A percentile compares a stretch with the other conserved stretches of the same genome.
Conservation (phyloP, 495 filamentous ascomycete species). For the Jackrogersella multiformis region DNA sequence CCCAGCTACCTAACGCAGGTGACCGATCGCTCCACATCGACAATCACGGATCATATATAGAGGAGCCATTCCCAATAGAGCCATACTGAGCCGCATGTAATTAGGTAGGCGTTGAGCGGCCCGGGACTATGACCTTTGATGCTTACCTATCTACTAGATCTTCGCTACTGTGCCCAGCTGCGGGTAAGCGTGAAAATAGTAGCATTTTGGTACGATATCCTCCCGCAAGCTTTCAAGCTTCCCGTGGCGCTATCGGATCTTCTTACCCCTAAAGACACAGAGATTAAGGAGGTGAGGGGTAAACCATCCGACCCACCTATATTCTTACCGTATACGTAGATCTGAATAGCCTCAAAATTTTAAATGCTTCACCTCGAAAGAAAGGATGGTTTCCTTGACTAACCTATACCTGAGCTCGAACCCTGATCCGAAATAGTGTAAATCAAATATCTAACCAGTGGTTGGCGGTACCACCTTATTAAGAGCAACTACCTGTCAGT, state of each 20-base stretch:
- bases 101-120: not conserved
- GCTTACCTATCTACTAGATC: not conserved
- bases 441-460: too few relatives aligned
- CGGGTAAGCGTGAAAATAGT: not conserved
- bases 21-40: not conserved
- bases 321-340: not conserved
- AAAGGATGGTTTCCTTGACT: not conserved
- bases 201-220: not conserved
- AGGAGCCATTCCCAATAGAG: conserved; percentile 7
- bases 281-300: not conserved
- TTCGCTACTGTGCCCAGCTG: too few relatives aligned
- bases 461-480: too few relatives aligned
- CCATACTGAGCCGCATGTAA: not conserved
- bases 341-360: conserved; percentile 3
- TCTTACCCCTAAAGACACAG: too few relatives aligned
- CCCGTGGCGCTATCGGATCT: not conserved
- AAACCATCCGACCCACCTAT: not conserved
- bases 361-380: not conserved
- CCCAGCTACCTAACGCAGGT: not conserved
- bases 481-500: too few relatives aligned
- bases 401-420: too few relatives aligned
- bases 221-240: not conserved
- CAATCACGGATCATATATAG: not conserved
- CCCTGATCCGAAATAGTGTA: too few relatives aligned
- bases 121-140: not conserved